Evolutionary conservation across 2,329 filamentous ascomycete genomes (phyloP).

Genomic region (Sclerotinia minor): DNA sequence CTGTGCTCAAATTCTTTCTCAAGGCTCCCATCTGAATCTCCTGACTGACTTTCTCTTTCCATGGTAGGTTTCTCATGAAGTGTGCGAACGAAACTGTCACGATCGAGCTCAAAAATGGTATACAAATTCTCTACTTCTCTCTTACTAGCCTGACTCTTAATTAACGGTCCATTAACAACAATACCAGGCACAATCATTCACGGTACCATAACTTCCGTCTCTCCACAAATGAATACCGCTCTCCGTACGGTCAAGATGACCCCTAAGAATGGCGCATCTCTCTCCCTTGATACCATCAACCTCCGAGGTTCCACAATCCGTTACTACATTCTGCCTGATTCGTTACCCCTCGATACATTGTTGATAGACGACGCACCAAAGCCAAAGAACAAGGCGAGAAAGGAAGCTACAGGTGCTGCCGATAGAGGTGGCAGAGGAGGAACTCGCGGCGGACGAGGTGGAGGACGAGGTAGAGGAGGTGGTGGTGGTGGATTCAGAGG

Average conservation of each 20-base stretch:
- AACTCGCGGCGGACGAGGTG: constrained; percentile 49
- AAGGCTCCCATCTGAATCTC: constrained; percentile 45
- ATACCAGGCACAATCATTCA: constrained; percentile 85
- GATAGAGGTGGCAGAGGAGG: constrained; percentile 48
- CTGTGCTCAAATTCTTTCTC: constrained; percentile 47
- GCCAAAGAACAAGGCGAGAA: constrained; percentile 99
- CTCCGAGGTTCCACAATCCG: constrained; percentile 94
- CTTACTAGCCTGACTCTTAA: neutral
- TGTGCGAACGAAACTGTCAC: constrained; percentile 98
- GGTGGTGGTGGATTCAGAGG: constrained; percentile 51
- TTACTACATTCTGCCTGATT: constrained; percentile 96
- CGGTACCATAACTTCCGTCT: constrained; percentile 94
- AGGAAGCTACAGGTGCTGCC: constrained; percentile 67
- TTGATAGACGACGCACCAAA: constrained; percentile 96
- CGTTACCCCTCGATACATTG: constrained; percentile 88
- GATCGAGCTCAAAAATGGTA: constrained; percentile 97
- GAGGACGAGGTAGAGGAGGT: constrained; percentile 52
- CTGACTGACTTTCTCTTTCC: constrained; percentile 40
- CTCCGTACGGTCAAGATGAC: constrained; percentile 98
- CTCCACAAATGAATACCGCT: constrained; percentile 97
- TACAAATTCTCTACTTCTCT: constrained; percentile 29
- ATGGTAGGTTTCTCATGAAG: constrained; percentile 92
- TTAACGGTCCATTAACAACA: constrained; percentile 8
- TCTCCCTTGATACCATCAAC: constrained; percentile 92
- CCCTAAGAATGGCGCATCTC: constrained; percentile 78